Conservation (phyloP, 306 rosid species). For the Herpetospermum pedunculosum region DNA sequence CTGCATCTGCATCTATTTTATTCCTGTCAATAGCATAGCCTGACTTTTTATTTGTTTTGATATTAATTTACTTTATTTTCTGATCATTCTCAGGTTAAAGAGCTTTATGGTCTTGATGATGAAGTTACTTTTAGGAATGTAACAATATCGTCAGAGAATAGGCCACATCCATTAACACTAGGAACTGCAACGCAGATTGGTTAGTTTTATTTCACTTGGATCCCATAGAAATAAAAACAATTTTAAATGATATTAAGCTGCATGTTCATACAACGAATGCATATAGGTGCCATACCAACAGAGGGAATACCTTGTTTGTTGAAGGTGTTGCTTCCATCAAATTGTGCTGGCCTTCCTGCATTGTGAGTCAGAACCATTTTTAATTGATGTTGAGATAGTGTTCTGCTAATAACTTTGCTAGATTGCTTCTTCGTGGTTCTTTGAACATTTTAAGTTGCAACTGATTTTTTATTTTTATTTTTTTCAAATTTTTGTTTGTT, state of each 20-base stretch:
- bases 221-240: background rate
- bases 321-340: constrained; percentile 75
- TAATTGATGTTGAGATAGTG: background rate
- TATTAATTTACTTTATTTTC: constrained; percentile 4
- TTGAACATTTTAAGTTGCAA: background rate
- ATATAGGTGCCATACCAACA: constrained; percentile 75
- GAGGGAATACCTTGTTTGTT: constrained; percentile 95
- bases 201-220: constrained; percentile 28
- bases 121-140: constrained; percentile 66
- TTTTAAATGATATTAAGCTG: background rate
- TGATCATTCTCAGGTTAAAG: constrained; percentile 52
- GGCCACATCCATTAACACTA: constrained; percentile 59
- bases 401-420: background rate
- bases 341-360: constrained; percentile 68
- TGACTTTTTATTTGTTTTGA: constrained; percentile 1
- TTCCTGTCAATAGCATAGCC: background rate
- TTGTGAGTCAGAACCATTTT: constrained; percentile 35
- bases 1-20: constrained; percentile 7
- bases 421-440: background rate
- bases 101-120: constrained; percentile 71
- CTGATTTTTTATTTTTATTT: background rate
- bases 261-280: constrained; percentile 4
- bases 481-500: background rate
- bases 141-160: constrained; percentile 55
- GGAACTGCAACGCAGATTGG: constrained; percentile 97